Percentiles rank a stretch among this genome's conserved stretches.
phyloP scores from a whole-genome alignment of 2,329 filamentous ascomycete species.

The Polytolypa hystricis region DNA sequence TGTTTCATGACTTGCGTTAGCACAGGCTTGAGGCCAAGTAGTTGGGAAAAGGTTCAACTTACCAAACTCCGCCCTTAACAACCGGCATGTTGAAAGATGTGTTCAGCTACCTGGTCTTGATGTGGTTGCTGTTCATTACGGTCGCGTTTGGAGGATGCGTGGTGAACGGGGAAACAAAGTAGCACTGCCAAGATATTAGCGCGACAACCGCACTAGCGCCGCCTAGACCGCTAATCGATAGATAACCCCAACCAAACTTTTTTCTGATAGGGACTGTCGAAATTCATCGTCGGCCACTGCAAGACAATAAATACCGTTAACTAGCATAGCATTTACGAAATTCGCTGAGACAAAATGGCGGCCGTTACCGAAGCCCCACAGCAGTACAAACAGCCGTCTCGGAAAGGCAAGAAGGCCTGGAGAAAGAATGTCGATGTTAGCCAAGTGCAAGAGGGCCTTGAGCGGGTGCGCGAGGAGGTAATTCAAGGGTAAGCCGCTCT shows the following conservation, averaged over 20 bases:
- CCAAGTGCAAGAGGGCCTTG: constrained; percentile 71
- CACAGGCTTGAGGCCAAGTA: not conserved
- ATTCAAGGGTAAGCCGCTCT: constrained; percentile 60
- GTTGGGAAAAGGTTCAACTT: constrained; percentile 13
- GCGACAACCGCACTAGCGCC: constrained; percentile 18
- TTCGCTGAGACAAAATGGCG: constrained; percentile 21
- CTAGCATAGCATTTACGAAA: not conserved
- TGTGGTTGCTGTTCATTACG: too few species aligned
- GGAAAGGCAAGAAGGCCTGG: constrained; percentile 98
- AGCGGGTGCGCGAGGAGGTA: constrained; percentile 76
- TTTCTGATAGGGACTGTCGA: constrained; percentile 7
- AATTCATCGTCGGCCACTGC: too few species aligned
- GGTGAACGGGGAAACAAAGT: too few species aligned
- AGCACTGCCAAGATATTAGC: constrained; percentile 10
- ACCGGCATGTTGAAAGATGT: constrained; percentile 44
- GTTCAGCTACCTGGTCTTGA: not conserved
- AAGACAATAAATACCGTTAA: constrained; percentile 3
- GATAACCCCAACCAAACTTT: constrained; percentile 4
- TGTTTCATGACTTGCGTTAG: too few species aligned
- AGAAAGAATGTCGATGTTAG: constrained; percentile 94
- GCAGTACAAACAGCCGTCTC: constrained; percentile 76
- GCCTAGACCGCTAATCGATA: constrained; percentile 19
- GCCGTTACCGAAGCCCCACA: constrained; percentile 49
- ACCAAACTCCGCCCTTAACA: constrained; percentile 56
- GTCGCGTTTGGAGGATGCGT: too few species aligned